A percentile compares a stretch with the other conserved stretches of the same genome.
These are phyloP conservation scores for Kluyveromyces dobzhanskii DNA, from an alignment of 805 yeast genomes.

Conservation along the genomic window DNA sequence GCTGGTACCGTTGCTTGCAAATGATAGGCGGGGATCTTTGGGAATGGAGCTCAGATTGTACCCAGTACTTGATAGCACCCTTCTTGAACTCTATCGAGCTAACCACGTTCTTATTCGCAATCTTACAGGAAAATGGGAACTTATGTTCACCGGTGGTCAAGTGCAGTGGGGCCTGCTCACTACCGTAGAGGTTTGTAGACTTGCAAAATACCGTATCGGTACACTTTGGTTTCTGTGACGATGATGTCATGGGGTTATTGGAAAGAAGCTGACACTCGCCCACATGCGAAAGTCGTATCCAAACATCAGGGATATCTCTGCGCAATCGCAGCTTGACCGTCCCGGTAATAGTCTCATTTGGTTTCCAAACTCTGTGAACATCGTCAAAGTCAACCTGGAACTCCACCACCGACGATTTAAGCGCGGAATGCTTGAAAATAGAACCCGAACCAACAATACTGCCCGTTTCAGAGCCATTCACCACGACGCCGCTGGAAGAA, in stretches of 20 bases:
- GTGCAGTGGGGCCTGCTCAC: slow-evolving; percentile 7
- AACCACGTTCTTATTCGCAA: slow-evolving; percentile 66
- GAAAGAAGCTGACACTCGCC: slow-evolving; percentile 40
- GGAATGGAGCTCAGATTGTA: not conserved
- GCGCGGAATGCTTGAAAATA: not conserved
- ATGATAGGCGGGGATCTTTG: not conserved
- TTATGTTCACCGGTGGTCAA: slow-evolving; percentile 78
- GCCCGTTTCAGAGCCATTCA: too few species aligned
- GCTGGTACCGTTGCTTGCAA: slow-evolving; percentile 8
- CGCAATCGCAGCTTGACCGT: slow-evolving; percentile 49
- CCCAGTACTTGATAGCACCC: slow-evolving; percentile 63
- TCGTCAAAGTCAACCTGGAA: slow-evolving; percentile 64
- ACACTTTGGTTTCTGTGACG: slow-evolving; percentile 42
- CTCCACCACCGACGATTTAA: slow-evolving; percentile 35
- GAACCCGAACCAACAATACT: not conserved
- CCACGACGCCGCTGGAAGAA: too few species aligned
- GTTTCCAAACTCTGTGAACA: slow-evolving; percentile 70
- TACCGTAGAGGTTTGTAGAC: slow-evolving; percentile 51
- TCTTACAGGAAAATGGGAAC: slow-evolving; percentile 74
- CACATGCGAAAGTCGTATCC: slow-evolving; percentile 43
- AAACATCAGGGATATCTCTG: slow-evolving; percentile 42
- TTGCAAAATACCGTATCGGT: slow-evolving; percentile 50
- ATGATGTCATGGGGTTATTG: slow-evolving; percentile 32
- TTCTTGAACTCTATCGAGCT: slow-evolving; percentile 76
- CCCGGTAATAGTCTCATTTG: slow-evolving; percentile 70